phyloP scores from a whole-genome alignment of 257 asterid genomes.

The Ligustrum vulgare region DNA sequence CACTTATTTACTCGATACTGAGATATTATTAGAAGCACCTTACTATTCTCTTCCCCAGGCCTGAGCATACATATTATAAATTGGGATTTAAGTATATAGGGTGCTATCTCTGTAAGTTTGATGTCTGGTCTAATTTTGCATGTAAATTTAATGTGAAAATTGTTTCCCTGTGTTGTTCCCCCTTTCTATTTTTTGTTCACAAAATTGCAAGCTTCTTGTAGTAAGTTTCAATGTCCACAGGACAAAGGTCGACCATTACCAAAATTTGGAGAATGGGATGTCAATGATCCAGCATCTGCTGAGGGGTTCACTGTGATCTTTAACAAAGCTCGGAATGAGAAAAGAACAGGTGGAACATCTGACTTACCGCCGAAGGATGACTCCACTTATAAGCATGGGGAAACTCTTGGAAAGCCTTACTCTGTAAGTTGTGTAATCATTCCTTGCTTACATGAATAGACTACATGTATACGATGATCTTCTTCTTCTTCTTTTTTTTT shows the following conservation, averaged over 20 bases:
- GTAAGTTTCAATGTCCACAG: slow-evolving; percentile 25
- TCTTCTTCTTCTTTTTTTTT: background rate
- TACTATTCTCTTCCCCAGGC: background rate
- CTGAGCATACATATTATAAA: background rate
- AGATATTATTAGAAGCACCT: background rate
- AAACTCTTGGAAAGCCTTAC: slow-evolving; percentile 68
- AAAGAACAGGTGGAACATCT: slow-evolving; percentile 53
- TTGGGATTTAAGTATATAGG: background rate
- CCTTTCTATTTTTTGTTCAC: background rate
- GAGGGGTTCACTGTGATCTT: slow-evolving; percentile 74
- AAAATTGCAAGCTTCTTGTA: background rate
- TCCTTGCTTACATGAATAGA: background rate
- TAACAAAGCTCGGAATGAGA: slow-evolving; percentile 64
- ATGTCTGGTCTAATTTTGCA: background rate
- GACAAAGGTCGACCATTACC: slow-evolving; percentile 60
- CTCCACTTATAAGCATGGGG: slow-evolving; percentile 42
- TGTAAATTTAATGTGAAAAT: background rate
- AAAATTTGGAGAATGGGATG: slow-evolving; percentile 79
- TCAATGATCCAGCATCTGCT: slow-evolving; percentile 66
- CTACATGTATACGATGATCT: background rate
- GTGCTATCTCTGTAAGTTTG: slow-evolving; percentile 1
- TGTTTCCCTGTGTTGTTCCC: background rate
- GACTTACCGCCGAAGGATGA: slow-evolving; percentile 56
- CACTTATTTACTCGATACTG: background rate
- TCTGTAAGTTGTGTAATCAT: slow-evolving; percentile 46